Evolutionary conservation across 345 rosid species (phyloP).

Genomic region (Rubroshorea leprosula): DNA sequence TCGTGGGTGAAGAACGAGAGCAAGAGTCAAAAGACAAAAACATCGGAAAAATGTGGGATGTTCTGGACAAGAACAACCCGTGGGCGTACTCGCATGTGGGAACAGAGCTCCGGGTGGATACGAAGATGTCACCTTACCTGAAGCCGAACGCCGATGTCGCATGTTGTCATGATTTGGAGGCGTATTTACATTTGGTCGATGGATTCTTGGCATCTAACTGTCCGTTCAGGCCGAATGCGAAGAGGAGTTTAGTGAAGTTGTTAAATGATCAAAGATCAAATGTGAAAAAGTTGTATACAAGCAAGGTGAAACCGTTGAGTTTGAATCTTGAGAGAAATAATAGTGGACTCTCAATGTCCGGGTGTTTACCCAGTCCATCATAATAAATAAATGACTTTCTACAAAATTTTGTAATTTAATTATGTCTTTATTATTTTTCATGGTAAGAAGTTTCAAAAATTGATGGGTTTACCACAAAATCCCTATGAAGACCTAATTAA

Average conservation of each 20-base stretch:
- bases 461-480: no score
- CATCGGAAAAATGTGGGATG: constrained; percentile 21
- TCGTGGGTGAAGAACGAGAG: constrained; percentile 25
- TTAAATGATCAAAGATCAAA: constrained; percentile 70
- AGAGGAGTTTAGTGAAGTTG: constrained; percentile 74
- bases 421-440: no score
- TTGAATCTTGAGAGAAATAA: constrained; percentile 39
- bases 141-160: constrained; percentile 60
- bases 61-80: constrained; percentile 39
- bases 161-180: constrained; percentile 83
- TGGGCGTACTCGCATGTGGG: constrained; percentile 72
- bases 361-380: constrained; percentile 63
- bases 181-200: constrained; percentile 78
- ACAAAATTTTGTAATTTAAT: no score
- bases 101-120: constrained; percentile 54
- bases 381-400: neutral
- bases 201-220: constrained; percentile 69
- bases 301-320: constrained; percentile 49
- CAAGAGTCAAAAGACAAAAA: constrained; percentile 28
- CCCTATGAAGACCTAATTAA: no score
- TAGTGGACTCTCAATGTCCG: constrained; percentile 14
- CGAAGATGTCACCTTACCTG: constrained; percentile 66
- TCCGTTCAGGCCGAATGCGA: constrained; percentile 86
- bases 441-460: no score
- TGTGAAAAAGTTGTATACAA: constrained; percentile 71